Percentiles rank a stretch among this genome's conserved stretches.
Evolutionary conservation across 495 filamentous ascomycete genomes (phyloP).

Genomic region (Jackrogersella multiformis): DNA sequence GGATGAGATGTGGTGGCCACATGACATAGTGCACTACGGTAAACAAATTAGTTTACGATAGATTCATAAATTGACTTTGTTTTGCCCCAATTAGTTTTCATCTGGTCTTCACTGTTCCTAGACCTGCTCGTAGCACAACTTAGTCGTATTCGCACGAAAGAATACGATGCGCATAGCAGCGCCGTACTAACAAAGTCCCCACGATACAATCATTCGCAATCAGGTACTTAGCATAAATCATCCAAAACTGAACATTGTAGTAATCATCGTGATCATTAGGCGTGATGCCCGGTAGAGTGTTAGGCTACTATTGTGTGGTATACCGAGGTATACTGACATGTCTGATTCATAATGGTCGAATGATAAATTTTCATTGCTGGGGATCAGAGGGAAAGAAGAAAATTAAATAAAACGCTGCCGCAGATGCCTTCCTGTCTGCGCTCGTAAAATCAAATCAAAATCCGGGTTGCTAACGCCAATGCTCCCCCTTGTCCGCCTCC

Average conservation of each 20-base stretch:
- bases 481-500: conserved; percentile 11
- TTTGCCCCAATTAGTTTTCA: neutral
- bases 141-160: neutral
- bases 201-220: neutral
- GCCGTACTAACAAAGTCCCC: neutral
- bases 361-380: conserved; percentile 18
- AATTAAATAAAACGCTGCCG: neutral
- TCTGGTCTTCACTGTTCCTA: neutral
- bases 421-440: conserved; percentile 3
- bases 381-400: neutral
- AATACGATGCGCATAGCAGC: neutral
- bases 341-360: neutral
- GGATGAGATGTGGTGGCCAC: conserved; percentile 15
- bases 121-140: neutral
- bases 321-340: neutral
- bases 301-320: no score
- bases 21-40: conserved; percentile 13
- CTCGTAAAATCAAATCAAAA: neutral
- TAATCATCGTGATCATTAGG: neutral
- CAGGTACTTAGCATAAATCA: neutral
- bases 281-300: neutral
- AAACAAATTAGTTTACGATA: conserved; percentile 33
- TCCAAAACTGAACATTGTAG: neutral
- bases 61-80: conserved; percentile 38
- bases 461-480: conserved; percentile 33